phyloP scores from a whole-genome alignment of 2,329 filamentous ascomycete species.

The Fusarium stilboides region DNA sequence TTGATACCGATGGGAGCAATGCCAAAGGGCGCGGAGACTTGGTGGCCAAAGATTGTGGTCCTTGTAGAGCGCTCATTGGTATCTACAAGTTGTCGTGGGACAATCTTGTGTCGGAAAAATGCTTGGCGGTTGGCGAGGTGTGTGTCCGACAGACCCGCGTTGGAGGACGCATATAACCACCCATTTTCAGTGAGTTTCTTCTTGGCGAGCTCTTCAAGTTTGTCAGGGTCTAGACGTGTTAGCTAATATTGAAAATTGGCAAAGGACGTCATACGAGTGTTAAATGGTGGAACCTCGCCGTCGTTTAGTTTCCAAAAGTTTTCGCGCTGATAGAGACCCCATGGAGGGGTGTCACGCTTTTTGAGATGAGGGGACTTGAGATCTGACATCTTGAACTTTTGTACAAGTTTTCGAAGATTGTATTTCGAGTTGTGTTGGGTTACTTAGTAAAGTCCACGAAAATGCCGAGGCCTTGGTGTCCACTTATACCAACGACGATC shows the following conservation, averaged over 20 bases:
- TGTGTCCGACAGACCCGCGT: slow-evolving; percentile 15
- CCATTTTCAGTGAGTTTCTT: slow-evolving; percentile 21
- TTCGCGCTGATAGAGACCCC: slow-evolving; percentile 21
- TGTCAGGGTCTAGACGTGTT: slow-evolving; percentile 1
- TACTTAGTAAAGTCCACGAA: too few species aligned
- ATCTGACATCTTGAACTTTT: neutral
- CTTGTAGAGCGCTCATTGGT: slow-evolving; percentile 6
- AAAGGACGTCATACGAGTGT: slow-evolving; percentile 8
- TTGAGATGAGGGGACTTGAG: slow-evolving; percentile 7
- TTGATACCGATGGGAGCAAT: slow-evolving; percentile 20
- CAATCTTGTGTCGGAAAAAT: slow-evolving; percentile 21
- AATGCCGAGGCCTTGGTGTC: neutral
- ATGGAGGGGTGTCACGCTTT: slow-evolving; percentile 11
- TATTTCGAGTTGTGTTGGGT: fast-evolving
- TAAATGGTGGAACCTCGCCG: slow-evolving; percentile 18
- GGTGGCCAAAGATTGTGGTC: slow-evolving; percentile 1
- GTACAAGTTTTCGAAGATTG: fast-evolving
- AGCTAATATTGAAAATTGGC: fast-evolving
- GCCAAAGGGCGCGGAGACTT: slow-evolving; percentile 20
- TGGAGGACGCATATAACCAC: slow-evolving; percentile 18
- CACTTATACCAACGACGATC: slow-evolving; percentile 5
- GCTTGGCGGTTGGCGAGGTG: slow-evolving; percentile 20
- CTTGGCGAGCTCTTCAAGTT: slow-evolving; percentile 14
- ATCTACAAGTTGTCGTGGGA: slow-evolving; percentile 15
- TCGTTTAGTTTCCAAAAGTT: slow-evolving; percentile 25